Evolutionary conservation across 352 stramenopile species (phyloP).

Genomic region (Phytopythium sindhum): DNA sequence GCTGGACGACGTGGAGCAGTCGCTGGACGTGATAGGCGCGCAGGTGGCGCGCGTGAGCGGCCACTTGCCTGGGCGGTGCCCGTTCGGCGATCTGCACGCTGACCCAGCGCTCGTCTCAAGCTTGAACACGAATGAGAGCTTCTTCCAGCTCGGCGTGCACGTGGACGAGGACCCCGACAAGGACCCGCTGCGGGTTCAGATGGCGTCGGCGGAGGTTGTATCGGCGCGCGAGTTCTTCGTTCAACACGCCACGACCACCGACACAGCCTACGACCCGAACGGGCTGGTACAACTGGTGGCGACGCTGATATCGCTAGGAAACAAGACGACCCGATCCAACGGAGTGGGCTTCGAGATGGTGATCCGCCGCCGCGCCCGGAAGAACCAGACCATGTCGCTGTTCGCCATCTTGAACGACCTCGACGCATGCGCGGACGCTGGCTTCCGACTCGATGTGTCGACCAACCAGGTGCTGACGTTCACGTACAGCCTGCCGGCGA

Average conservation of each 20-base stretch:
- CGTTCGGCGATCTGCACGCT: constrained; percentile 61
- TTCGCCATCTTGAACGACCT: constrained; percentile 69
- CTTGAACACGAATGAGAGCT: constrained; percentile 23
- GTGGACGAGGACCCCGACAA: constrained; percentile 23
- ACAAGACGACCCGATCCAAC: background rate
- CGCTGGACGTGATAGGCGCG: background rate
- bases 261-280: background rate
- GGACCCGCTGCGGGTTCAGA: constrained; percentile 37
- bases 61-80: constrained; percentile 23
- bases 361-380: constrained; percentile 29
- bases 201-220: constrained; percentile 47
- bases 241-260: constrained; percentile 15
- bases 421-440: constrained; percentile 53
- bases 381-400: constrained; percentile 59
- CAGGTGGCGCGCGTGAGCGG: constrained; percentile 2
- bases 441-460: constrained; percentile 68
- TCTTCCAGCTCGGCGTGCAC: constrained; percentile 44
- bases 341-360: constrained; percentile 75
- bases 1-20: constrained; percentile 6
- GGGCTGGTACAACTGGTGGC: background rate
- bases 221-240: constrained; percentile 52
- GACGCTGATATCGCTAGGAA: background rate
- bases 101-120: constrained; percentile 42
- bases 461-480: constrained; percentile 50
- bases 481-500: constrained; percentile 57